These are phyloP conservation scores for Nigrospora osmanthi DNA, from an alignment of 2,329 filamentous ascomycete genomes.

Conservation along the genomic window DNA sequence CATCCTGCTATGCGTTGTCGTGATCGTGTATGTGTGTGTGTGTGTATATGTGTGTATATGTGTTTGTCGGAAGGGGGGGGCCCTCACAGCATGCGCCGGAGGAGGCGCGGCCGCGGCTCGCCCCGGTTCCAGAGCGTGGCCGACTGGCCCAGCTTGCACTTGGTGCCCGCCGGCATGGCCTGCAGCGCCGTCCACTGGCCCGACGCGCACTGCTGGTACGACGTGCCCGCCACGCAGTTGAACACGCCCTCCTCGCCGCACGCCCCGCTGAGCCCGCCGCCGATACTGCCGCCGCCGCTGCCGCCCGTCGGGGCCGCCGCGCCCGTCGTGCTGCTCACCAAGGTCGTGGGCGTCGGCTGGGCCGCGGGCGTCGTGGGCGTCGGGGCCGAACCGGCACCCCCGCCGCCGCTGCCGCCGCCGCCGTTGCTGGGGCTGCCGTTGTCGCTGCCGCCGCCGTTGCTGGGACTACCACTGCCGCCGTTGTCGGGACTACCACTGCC, in stretches of 20 bases:
- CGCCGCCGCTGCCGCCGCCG: conserved; percentile 5
- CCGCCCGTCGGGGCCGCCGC: neutral
- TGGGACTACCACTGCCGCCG: conserved; percentile 53
- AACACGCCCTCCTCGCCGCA: conserved; percentile 41
- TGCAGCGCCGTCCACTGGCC: conserved; percentile 39
- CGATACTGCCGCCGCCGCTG: too few species aligned
- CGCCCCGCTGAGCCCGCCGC: conserved; percentile 24
- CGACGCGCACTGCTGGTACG: conserved; percentile 48
- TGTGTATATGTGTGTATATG: too few species aligned
- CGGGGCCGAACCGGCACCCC: neutral
- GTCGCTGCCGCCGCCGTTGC: conserved; percentile 21
- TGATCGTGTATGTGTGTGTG: too few species aligned
- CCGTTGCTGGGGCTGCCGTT: neutral
- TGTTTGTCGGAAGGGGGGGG: too few species aligned
- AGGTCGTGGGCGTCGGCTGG: neutral
- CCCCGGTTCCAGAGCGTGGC: conserved; percentile 17
- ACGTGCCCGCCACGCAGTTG: conserved; percentile 43
- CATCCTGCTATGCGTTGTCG: too few species aligned
- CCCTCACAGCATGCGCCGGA: neutral
- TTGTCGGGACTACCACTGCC: conserved; percentile 59
- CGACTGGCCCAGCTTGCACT: conserved; percentile 34
- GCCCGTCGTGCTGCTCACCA: neutral
- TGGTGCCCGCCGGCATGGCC: conserved; percentile 35
- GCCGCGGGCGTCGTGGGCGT: neutral
- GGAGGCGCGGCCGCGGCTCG: neutral